These are phyloP conservation scores for Xerocomus spinulosus DNA, from an alignment of 768 basidiomycete species.

Conservation along the genomic window DNA sequence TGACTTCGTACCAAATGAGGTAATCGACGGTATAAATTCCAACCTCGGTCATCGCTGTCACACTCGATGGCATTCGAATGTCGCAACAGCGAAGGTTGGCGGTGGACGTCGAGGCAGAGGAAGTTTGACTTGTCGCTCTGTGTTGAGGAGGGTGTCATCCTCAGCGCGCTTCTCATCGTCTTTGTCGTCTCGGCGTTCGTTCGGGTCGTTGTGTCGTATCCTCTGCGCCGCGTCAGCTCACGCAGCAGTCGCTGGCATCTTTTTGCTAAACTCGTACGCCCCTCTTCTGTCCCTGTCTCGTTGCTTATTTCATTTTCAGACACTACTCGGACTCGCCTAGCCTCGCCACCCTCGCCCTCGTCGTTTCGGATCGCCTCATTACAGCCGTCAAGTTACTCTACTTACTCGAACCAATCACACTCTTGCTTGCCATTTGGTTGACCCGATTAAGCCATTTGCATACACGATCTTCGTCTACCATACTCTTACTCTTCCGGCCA, in stretches of 20 bases:
- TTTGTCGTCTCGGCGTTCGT: no score
- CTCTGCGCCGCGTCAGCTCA: conserved; percentile 32
- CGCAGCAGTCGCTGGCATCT: conserved; percentile 50
- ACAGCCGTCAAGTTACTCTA: conserved; percentile 45
- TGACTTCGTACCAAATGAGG: no score
- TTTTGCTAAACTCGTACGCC: conserved; percentile 62
- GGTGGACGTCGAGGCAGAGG: background rate
- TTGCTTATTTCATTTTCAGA: conserved; percentile 33
- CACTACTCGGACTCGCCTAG: conserved; percentile 49
- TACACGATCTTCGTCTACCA: conserved; percentile 62
- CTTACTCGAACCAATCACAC: conserved; percentile 53
- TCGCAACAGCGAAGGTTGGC: background rate
- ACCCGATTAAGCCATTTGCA: conserved; percentile 69
- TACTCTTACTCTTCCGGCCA: conserved; percentile 82
- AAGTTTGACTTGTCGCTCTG: background rate
- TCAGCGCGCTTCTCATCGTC: background rate
- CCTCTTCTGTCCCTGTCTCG: background rate
- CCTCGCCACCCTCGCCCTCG: conserved; percentile 37
- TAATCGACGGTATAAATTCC: no score
- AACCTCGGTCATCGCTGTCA: no score
- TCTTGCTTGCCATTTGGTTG: conserved; percentile 45
- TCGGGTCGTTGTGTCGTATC: conserved; percentile 21
- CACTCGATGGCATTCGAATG: background rate
- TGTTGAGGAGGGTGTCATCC: background rate
- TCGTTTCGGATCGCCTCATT: conserved; percentile 34